These are phyloP conservation scores for Colletotrichum eleusines DNA, from an alignment of 2,329 filamentous ascomycete genomes.

Conservation along the genomic window DNA sequence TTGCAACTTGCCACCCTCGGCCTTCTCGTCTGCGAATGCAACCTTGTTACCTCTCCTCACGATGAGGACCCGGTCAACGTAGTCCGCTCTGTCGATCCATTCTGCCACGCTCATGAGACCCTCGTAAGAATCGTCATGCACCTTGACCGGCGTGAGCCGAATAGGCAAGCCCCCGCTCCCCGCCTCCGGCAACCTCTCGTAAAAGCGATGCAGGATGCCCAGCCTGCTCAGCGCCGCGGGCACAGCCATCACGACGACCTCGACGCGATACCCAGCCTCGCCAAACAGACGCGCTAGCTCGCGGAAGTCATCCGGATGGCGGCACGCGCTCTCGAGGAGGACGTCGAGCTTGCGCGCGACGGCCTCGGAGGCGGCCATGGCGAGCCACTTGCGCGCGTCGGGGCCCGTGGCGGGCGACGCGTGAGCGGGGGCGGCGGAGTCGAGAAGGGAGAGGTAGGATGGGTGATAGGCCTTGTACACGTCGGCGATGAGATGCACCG, in stretches of 20 bases:
- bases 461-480: constrained; percentile 64
- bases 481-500: constrained; percentile 61
- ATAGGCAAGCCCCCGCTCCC: constrained; percentile 52
- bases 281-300: constrained; percentile 52
- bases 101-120: constrained; percentile 54
- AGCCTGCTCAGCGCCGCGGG: constrained; percentile 56
- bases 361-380: constrained; percentile 53
- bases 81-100: constrained; percentile 51
- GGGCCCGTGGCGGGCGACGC: constrained; percentile 55
- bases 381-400: constrained; percentile 60
- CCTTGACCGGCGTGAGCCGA: constrained; percentile 56
- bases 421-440: constrained; percentile 47
- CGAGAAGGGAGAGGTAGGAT: constrained; percentile 51
- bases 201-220: constrained; percentile 57
- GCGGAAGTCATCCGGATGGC: constrained; percentile 57
- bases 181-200: constrained; percentile 52
- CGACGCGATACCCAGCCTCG: constrained; percentile 52
- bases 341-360: constrained; percentile 50
- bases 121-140: constrained; percentile 61
- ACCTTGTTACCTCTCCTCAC: constrained; percentile 55
- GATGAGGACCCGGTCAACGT: constrained; percentile 53
- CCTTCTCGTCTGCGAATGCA: constrained; percentile 45
- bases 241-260: constrained; percentile 58
- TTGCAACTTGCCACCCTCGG: not conserved
- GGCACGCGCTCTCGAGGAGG: constrained; percentile 60